Evolutionary conservation across 208 protist species (phyloP), one percentile per base, ranked within the genome.

Genomic region (Lotmaria passim): DNA sequence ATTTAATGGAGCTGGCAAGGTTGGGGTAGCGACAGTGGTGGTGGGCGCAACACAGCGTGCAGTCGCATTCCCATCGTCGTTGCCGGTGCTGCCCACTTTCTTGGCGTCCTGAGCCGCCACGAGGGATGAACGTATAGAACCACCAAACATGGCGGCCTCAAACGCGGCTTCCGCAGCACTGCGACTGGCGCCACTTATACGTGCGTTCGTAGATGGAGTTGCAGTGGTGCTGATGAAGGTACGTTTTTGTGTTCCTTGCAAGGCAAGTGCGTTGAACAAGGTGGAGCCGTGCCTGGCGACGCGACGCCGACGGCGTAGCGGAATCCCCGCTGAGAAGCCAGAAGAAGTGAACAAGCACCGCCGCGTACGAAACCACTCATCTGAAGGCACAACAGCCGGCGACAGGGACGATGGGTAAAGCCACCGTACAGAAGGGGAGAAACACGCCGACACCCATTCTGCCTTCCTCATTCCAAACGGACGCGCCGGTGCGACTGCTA

Each of bases 111-210:
- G 12, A 23, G n/a, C 11, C n/a, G 11, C 3, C 7, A 28, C 17
- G 7, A 23, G 5, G 19, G 67, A 51, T 14, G 28, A 52, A 23
- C 21, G 69, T 3, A 52, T 17, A 19, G 61, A 48, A 43, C 19
- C 60, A 15, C 28, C 62, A 10, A 57, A 48, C 24, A 75, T 63
- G 33, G 60, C 69, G 19, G 61, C 60, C 2, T 75, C 69, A 30
- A 75, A 75, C 4, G 60, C 52, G 1, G 28, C 41, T 17, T 75
- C 69, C 3, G 38, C 24, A 3, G 50, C 41, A 28, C 51, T 75
- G 26, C 6, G 30, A 21, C 41, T 5, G 19, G 52, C 31, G 7
- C n/a, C n/a, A n/a, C n/a, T n/a, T n/a, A n/a, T n/a, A n/a, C n/a
- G n/a, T n/a, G n/a, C n/a, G n/a, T n/a, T n/a, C n/a, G 15, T 21